Conservation (phyloP, 2,329 filamentous ascomycete species). For the Byssochlamys sp. region DNA sequence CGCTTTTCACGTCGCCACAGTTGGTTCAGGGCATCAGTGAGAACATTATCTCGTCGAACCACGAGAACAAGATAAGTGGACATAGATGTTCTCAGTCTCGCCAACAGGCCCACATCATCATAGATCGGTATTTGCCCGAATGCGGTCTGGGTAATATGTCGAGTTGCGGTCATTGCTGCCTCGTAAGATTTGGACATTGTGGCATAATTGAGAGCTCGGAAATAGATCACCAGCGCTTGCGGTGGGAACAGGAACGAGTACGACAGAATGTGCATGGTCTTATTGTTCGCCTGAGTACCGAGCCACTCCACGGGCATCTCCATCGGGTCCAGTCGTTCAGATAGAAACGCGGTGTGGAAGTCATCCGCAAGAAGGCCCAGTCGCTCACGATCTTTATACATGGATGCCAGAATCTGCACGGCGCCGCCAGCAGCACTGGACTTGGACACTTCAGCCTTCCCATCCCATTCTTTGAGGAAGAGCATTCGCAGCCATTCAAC, state of each 20-base stretch:
- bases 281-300: constrained; percentile 50
- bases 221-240: constrained; percentile 66
- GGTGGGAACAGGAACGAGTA: constrained; percentile 71
- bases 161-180: constrained; percentile 45
- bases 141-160: constrained; percentile 38
- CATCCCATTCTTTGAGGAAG: constrained; percentile 72
- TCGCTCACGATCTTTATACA: constrained; percentile 62
- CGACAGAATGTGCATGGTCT: constrained; percentile 64
- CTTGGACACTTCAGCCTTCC: constrained; percentile 58
- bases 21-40: constrained; percentile 72
- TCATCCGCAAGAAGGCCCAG: constrained; percentile 58
- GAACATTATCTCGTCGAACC: constrained; percentile 56
- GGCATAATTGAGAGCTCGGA: constrained; percentile 78
- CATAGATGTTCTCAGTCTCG: constrained; percentile 56
- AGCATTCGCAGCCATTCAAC: constrained; percentile 50
- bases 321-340: constrained; percentile 64
- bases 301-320: constrained; percentile 66
- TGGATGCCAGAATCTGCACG: constrained; percentile 59
- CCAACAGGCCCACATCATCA: constrained; percentile 53
- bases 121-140: constrained; percentile 37
- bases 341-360: constrained; percentile 66
- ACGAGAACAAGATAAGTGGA: constrained; percentile 62
- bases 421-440: constrained; percentile 68
- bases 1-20: constrained; percentile 76
- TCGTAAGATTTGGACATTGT: constrained; percentile 75